phyloP scores from a whole-genome alignment of 768 basidiomycete genomes.

The Rhodotorula kratochvilovae region DNA sequence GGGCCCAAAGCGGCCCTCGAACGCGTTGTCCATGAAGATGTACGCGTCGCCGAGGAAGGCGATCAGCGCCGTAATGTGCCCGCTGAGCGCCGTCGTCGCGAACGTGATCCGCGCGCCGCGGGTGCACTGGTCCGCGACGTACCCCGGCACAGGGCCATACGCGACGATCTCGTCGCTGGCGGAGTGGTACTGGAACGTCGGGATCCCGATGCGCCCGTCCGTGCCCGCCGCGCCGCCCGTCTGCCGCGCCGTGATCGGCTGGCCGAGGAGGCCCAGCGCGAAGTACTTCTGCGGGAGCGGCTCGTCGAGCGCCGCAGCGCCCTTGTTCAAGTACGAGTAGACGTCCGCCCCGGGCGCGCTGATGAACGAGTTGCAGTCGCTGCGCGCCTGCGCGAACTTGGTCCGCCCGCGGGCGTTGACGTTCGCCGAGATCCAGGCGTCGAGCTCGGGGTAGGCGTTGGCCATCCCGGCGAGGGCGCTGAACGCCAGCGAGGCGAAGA shows the following conservation, averaged over 20 bases:
- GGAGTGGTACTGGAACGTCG: neutral
- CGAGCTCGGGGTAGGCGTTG: neutral
- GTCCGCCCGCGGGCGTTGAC: neutral
- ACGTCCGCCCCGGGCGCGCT: neutral
- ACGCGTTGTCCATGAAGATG: neutral
- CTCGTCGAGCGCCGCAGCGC: neutral
- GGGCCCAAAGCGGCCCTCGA: neutral
- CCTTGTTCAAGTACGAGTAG: neutral
- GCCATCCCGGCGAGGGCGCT: neutral
- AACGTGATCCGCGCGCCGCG: neutral
- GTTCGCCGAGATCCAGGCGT: neutral
- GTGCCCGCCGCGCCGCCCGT: neutral
- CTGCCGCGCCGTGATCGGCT: neutral
- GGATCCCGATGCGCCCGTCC: neutral
- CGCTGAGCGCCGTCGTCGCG: neutral
- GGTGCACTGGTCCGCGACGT: neutral
- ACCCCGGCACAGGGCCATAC: neutral
- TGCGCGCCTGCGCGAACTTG: neutral
- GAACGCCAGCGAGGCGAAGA: neutral
- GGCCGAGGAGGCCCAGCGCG: neutral
- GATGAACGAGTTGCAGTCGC: neutral
- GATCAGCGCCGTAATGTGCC: neutral
- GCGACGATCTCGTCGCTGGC: constrained; percentile 1
- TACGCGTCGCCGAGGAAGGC: neutral
- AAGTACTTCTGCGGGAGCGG: neutral